Conservation (phyloP, 1,284 basidiomycete genomes). For the Ceratobasidium sp. region DNA sequence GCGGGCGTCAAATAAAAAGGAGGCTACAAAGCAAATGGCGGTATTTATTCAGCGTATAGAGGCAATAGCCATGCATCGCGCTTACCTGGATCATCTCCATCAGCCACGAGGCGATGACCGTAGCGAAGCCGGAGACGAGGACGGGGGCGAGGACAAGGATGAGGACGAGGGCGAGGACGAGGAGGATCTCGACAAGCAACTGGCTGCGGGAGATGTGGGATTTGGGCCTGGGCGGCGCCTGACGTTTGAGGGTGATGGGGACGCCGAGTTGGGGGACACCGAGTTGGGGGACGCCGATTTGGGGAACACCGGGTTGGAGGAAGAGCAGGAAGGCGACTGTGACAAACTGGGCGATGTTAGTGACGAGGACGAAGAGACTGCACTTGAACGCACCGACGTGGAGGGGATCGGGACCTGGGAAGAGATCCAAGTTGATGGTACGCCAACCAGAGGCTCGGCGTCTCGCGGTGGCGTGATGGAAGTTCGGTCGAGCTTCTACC, state of each 20-base stretch:
- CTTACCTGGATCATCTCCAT: constrained; percentile 3
- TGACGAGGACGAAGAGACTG: no score
- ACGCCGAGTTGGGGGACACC: background rate
- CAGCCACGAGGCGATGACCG: background rate
- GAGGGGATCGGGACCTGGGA: background rate
- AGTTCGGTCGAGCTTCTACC: no score
- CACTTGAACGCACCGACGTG: background rate
- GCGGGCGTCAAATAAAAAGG: constrained; percentile 33
- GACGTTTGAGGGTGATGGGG: background rate
- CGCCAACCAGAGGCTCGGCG: no score
- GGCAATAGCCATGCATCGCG: constrained; percentile 32
- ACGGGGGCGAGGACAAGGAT: background rate
- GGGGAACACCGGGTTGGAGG: no score
- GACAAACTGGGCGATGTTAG: background rate
- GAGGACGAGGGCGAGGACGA: no score
- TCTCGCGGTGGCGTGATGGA: no score
- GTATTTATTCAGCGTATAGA: constrained; percentile 21
- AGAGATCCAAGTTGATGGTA: no score
- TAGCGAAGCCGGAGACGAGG: background rate
- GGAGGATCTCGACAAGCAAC: no score
- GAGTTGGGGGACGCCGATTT: no score
- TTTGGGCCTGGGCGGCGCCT: no score
- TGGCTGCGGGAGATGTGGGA: background rate
- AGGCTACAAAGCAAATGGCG: constrained; percentile 40
- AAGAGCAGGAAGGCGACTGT: background rate